Evolutionary conservation across 2,329 filamentous ascomycete genomes (phyloP).

Genomic region (Lasiodiplodia theobromae): DNA sequence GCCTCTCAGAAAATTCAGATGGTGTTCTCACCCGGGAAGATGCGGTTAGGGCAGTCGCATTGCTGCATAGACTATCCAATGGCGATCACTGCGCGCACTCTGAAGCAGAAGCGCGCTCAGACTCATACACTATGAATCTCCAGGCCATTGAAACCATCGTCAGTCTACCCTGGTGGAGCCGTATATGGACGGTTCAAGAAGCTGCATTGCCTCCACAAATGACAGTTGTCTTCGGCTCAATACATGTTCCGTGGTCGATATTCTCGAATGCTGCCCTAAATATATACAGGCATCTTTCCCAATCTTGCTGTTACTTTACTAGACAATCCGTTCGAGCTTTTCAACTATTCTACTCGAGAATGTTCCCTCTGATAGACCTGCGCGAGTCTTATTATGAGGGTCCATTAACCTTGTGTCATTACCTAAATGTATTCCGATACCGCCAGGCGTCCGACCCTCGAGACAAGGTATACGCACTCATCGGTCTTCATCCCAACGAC

Average conservation of each 20-base stretch:
- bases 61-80: not conserved
- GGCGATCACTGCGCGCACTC: not conserved
- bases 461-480: not conserved
- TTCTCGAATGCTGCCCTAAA: no score
- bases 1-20: no score
- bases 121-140: not conserved
- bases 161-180: not conserved
- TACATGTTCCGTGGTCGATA: not conserved
- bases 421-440: no score
- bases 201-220: not conserved
- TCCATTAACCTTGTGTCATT: no score
- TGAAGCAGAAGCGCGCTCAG: no score
- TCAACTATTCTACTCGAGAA: no score
- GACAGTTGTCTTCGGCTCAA: not conserved
- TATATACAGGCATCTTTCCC: not conserved
- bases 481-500: not conserved
- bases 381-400: fast-evolving
- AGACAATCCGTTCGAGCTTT: no score
- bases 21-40: not conserved
- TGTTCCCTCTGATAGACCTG: no score
- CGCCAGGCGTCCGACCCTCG: not conserved
- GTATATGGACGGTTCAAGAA: not conserved
- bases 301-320: no score
- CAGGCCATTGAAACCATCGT: not conserved
- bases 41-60: not conserved